Base-by-base conservation (phyloP, 1,139 yeast genomes). In the Blastobotrys serpentis region DNA sequence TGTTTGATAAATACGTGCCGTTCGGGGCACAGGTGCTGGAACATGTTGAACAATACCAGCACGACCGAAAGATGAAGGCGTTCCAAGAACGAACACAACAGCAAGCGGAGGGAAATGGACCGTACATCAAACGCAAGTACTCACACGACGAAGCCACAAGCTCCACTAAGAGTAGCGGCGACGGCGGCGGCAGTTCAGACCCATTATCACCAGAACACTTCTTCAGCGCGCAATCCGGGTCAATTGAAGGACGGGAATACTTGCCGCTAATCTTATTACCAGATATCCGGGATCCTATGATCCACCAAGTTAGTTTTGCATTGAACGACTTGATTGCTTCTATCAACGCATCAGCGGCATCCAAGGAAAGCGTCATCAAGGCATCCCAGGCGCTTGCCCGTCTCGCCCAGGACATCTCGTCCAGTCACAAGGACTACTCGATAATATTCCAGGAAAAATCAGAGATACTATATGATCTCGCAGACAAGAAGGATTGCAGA, bases 251-350 rank as follows among this genome's bases (percentile, higher is more conserved):
- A 14, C 50, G 61, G 32, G 64, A 57, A 19, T 63, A 63, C 40
- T 50, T 63, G 37, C 67, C 67, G 16, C 46, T 63, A 47, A 51
- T 64, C 16, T 49, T 57, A 36, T 51, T 61, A 19, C 66, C 66
- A 4, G 64, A 64, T 42, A 58, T 54, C 14, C 46, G 52, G 4
- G 63, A 64, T 43, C 56, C 57, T 11, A 39, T 53, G 16, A 45
- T 63, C 21, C 57, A 55, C 40, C 54, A 48, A 4, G 63, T 58
- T 11, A 53, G 63, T 48, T 56, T 57, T 59, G 54, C 62, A 4
- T 50, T 63, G 30, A 63, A 63, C 47, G 66, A 57, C 42, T 56
- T 63, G 43, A 63, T 63, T 26, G 51, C 63, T 2, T 53, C 59
- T 14, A 56, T 56, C 43, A 63, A 63, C 46, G 61, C 65, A 11